These are phyloP conservation scores for Fusarium agapanthi DNA, from an alignment of 2,329 filamentous ascomycete species.

Conservation along the genomic window DNA sequence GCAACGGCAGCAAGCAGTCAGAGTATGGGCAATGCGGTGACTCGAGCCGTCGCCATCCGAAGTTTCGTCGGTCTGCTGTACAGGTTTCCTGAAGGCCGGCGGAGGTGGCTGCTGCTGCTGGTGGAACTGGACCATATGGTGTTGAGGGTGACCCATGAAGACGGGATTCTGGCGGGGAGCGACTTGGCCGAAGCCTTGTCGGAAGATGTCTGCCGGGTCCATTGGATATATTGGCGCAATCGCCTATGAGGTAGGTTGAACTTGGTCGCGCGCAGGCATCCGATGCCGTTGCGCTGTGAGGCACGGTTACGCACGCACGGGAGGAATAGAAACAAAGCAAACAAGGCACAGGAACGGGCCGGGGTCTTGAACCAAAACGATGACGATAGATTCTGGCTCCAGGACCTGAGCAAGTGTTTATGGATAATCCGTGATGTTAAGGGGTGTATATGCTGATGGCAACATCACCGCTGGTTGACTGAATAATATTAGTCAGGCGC, in stretches of 20 bases:
- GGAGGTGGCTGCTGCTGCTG: constrained; percentile 40
- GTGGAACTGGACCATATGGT: constrained; percentile 37
- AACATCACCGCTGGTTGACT: constrained; percentile 2
- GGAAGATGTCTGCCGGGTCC: constrained; percentile 68
- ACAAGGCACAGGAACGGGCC: constrained; percentile 11
- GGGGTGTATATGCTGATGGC: not conserved
- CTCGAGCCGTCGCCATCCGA: constrained; percentile 61
- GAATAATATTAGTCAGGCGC: constrained; percentile 5
- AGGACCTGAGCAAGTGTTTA: not conserved
- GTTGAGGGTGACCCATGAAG: constrained; percentile 41
- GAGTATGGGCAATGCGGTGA: constrained; percentile 76
- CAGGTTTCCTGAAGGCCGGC: constrained; percentile 44
- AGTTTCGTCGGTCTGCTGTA: constrained; percentile 51
- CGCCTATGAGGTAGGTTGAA: constrained; percentile 4
- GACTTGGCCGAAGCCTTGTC: constrained; percentile 62
- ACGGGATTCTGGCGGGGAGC: constrained; percentile 50
- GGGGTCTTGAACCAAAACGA: constrained; percentile 6
- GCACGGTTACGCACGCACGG: constrained; percentile 21
- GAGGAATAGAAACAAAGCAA: constrained; percentile 8
- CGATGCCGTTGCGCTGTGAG: constrained; percentile 17
- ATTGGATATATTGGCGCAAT: constrained; percentile 49
- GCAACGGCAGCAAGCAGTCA: constrained; percentile 83
- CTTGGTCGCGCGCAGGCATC: constrained; percentile 19
- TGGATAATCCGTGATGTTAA: not conserved
- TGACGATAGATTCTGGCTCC: constrained; percentile 4